phyloP scores from a whole-genome alignment of 2,329 filamentous ascomycete species.

The Fusarium oligoseptatum region DNA sequence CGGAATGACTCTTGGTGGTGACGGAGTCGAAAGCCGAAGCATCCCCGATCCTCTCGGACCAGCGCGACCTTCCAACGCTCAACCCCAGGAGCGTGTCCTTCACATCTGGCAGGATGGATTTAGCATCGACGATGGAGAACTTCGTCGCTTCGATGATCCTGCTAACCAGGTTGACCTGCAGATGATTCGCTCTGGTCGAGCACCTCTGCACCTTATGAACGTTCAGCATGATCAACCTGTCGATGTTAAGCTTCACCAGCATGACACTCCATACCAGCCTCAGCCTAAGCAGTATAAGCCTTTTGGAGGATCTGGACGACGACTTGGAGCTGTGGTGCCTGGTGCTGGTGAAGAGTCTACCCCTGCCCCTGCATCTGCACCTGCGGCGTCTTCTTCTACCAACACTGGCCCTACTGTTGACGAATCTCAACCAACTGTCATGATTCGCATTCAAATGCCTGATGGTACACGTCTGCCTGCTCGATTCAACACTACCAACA shows the following conservation, averaged over 20 bases:
- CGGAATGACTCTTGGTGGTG: conserved; percentile 83
- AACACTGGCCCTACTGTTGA: conserved; percentile 63
- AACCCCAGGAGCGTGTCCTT: conserved; percentile 75
- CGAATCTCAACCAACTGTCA: conserved; percentile 74
- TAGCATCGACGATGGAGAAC: conserved; percentile 84
- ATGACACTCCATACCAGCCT: conserved; percentile 77
- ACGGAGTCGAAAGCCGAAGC: conserved; percentile 77
- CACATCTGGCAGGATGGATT: conserved; percentile 89
- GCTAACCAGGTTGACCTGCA: conserved; percentile 77
- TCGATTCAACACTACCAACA: conserved; percentile 85
- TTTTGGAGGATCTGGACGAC: conserved; percentile 78
- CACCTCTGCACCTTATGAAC: conserved; percentile 82
- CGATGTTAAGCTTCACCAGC: conserved; percentile 83
- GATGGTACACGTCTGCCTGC: conserved; percentile 83
- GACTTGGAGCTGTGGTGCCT: conserved; percentile 83
- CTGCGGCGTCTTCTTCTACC: conserved; percentile 53
- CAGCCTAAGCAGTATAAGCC: conserved; percentile 83
- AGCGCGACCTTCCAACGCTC: conserved; percentile 47
- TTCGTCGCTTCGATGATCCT: conserved; percentile 84
- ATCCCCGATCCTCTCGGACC: conserved; percentile 71
- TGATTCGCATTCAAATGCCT: conserved; percentile 81
- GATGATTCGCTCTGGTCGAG: conserved; percentile 82
- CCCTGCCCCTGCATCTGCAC: conserved; percentile 31
- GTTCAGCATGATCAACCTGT: conserved; percentile 81
- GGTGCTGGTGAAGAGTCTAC: conserved; percentile 57